Evolutionary conservation across 148 eudicot genomes (phyloP).

Genomic region (Rhododendron griersonianum): DNA sequence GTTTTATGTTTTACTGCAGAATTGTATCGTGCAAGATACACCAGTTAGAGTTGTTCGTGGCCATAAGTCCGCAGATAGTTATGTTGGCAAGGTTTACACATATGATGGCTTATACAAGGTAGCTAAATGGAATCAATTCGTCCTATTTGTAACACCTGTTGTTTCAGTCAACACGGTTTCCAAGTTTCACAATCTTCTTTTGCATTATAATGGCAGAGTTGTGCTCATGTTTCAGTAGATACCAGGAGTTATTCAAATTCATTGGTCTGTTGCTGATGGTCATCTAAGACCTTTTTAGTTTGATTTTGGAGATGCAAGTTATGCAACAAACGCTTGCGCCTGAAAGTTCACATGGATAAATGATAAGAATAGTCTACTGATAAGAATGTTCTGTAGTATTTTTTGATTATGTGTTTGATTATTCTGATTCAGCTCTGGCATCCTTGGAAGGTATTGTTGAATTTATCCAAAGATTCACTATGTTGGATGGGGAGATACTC

Average conservation of each 20-base stretch:
- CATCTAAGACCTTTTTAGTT: neutral
- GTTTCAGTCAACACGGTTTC: neutral
- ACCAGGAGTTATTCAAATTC: neutral
- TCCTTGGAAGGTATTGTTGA: neutral
- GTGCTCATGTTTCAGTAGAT: neutral
- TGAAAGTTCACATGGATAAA: neutral
- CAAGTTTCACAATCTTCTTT: neutral
- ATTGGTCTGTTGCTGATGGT: neutral
- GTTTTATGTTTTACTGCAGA: conserved; percentile 30
- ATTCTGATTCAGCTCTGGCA: neutral
- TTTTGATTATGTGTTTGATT: neutral
- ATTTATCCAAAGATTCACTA: neutral
- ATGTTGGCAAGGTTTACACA: conserved; percentile 60
- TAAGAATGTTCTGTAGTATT: neutral
- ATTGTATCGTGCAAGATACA: conserved; percentile 45
- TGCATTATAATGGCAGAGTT: neutral
- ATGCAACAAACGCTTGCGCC: neutral
- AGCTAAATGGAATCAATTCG: neutral
- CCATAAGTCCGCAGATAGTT: conserved; percentile 39
- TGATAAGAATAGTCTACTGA: neutral
- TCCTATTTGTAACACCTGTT: neutral
- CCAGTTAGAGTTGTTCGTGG: conserved; percentile 72
- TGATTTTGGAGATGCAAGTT: neutral
- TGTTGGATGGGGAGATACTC: neutral
- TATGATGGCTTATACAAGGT: conserved; percentile 83